Base-by-base conservation (phyloP, 1,284 basidiomycete genomes). In the Kalmanozyma brasiliensis region DNA sequence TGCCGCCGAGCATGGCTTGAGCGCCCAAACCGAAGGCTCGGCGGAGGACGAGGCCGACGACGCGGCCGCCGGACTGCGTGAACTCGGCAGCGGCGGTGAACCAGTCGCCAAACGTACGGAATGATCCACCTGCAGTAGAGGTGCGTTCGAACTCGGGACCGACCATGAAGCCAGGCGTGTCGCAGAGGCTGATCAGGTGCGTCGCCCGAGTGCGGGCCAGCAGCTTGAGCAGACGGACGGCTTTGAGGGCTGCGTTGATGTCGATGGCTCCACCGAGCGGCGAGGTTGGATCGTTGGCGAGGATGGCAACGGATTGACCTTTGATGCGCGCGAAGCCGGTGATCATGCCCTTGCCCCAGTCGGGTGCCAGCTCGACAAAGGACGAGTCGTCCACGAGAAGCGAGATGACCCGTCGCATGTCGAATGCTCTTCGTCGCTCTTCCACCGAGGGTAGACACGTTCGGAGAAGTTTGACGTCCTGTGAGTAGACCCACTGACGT, bases 151-250 rank as follows among this genome's bases (percentile, higher is more conserved):
- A 67, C 1, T 51, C 48, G 0, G 68, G 62, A 0, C 74, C 72
- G 16, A 74, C 72, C 61, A 72, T 72, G 62, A 76, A 76, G 8
- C 74, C 74, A 10, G 74, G 74, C 14, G 74, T 74, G 48, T 76
- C 74, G 52, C 61, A 65, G 1, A 74, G 56, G 26, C 52, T 57
- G 30, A 74, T 9, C 8, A 76, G 41, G 29, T 76, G 74, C 8
- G 37, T 35, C 0, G 53, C 35, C 4, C 59, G 46, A 4, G 72
- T 74, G 11, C 72, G 51, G 0, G 57, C 20, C n/a, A 76, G 56
- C 14, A 76, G 46, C 24, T 48, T 35, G 32, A 74, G 35, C n/a
- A 76, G 26, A 7, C 74, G 63, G n/a, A 38, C 60, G 3, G 73
- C 61, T 43, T 76, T 76, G 46, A 57, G 59, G 2, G 74, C 72